Evolutionary conservation across 306 rosid species (phyloP).

Genomic region (Pterocarpus macrocarpus): DNA sequence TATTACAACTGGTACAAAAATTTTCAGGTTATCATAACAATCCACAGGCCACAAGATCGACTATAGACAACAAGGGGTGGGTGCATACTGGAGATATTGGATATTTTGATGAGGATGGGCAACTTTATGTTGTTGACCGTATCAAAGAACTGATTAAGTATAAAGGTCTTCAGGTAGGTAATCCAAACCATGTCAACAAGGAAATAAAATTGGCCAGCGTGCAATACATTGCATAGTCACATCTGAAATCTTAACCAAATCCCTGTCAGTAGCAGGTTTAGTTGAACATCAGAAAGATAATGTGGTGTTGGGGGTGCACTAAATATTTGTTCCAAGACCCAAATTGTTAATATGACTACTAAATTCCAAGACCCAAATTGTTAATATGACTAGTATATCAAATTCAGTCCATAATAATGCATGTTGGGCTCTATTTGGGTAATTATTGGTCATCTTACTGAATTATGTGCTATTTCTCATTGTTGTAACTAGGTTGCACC

Average conservation of each 20-base stretch:
- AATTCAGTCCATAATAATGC: conserved; percentile 2
- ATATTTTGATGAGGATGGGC: conserved; percentile 78
- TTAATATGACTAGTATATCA: neutral
- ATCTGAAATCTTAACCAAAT: too few species aligned
- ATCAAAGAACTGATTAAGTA: conserved; percentile 90
- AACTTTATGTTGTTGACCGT: conserved; percentile 81
- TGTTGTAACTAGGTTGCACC: conserved; percentile 77
- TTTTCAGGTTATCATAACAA: conserved; percentile 78
- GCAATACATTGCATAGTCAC: neutral
- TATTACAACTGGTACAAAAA: neutral
- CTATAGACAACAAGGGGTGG: conserved; percentile 78
- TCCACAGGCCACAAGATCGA: conserved; percentile 70
- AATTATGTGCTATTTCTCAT: conserved; percentile 16
- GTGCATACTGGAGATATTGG: conserved; percentile 90
- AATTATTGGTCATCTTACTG: neutral
- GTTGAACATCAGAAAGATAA: conserved; percentile 2
- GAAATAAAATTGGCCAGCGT: neutral
- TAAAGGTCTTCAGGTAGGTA: conserved; percentile 81
- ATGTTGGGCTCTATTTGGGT: conserved; percentile 14
- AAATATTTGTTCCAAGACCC: neutral
- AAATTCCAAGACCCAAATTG: neutral
- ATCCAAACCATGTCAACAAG: neutral
- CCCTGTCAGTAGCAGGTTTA: neutral
- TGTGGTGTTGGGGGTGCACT: neutral
- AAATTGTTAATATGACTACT: too few species aligned